Evolutionary conservation across 2,329 filamentous ascomycete genomes (phyloP).

Genomic region (Neofusicoccum parvum): DNA sequence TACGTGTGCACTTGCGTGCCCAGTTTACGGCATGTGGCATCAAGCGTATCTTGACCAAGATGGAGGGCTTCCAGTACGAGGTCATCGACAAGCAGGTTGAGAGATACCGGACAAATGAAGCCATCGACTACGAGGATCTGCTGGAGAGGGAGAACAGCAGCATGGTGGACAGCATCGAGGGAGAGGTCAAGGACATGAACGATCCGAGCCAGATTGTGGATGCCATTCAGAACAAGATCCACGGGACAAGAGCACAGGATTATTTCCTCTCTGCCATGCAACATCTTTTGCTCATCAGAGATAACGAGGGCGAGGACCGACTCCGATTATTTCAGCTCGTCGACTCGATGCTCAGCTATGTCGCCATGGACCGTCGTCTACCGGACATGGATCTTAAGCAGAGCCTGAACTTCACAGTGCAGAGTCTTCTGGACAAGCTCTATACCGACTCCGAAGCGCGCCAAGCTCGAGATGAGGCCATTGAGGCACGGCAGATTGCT

Average conservation of each 20-base stretch:
- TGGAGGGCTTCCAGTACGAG: constrained; percentile 98
- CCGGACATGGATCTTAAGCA: constrained; percentile 98
- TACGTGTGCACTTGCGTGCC: constrained; percentile 90
- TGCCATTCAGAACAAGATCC: constrained; percentile 82
- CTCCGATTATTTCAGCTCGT: constrained; percentile 96
- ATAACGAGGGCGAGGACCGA: constrained; percentile 89
- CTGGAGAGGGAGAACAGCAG: constrained; percentile 88
- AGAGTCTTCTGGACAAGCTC: constrained; percentile 90
- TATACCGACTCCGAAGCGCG: constrained; percentile 95
- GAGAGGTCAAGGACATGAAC: constrained; percentile 85
- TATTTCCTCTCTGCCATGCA: constrained; percentile 96
- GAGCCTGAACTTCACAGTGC: constrained; percentile 95
- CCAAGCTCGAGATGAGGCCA: constrained; percentile 86
- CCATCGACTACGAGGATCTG: constrained; percentile 97
- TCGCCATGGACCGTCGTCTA: constrained; percentile 93
- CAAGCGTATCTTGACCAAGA: constrained; percentile 91
- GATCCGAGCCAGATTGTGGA: constrained; percentile 93
- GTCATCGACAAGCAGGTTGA: constrained; percentile 98
- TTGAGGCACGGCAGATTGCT: constrained; percentile 88
- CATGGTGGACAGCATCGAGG: constrained; percentile 84
- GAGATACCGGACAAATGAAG: constrained; percentile 88
- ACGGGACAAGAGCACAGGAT: constrained; percentile 83
- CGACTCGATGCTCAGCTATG: constrained; percentile 98
- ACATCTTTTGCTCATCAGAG: constrained; percentile 87
- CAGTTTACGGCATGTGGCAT: constrained; percentile 96